Evolutionary conservation across 2,329 filamentous ascomycete genomes (phyloP).

Genomic region (Penicillium verrucosum): DNA sequence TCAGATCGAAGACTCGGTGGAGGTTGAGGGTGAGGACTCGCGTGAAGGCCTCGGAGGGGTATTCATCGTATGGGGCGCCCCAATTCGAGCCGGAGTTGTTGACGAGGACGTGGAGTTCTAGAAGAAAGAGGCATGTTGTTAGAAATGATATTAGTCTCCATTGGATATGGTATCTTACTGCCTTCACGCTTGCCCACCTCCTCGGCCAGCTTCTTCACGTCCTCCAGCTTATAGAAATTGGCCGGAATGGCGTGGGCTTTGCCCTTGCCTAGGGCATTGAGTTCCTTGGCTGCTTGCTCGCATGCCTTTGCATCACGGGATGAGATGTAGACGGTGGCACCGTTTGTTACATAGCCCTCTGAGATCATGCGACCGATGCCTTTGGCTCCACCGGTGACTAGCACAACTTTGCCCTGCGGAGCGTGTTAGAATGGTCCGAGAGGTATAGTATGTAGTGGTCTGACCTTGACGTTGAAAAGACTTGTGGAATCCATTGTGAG

Average conservation of each 20-base stretch:
- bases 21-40: slow-evolving; percentile 56
- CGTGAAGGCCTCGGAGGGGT: slow-evolving; percentile 57
- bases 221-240: slow-evolving; percentile 52
- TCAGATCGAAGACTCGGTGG: slow-evolving; percentile 52
- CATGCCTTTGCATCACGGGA: slow-evolving; percentile 52
- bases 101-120: slow-evolving; percentile 49
- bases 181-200: slow-evolving; percentile 47
- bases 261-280: slow-evolving; percentile 52
- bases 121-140: slow-evolving; percentile 1
- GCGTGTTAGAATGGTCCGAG: slow-evolving; percentile 38
- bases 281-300: slow-evolving; percentile 45
- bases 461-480: slow-evolving; percentile 60
- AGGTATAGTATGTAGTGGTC: slow-evolving; percentile 43
- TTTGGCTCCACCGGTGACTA: slow-evolving; percentile 52
- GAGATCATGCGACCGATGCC: slow-evolving; percentile 56
- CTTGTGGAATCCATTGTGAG: slow-evolving; percentile 52
- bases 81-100: slow-evolving; percentile 56
- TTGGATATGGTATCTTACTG: slow-evolving; percentile 56
- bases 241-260: slow-evolving; percentile 51
- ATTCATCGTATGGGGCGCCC: slow-evolving; percentile 57
- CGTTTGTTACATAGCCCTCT: slow-evolving; percentile 53
- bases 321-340: slow-evolving; percentile 54
- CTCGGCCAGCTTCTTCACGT: slow-evolving; percentile 48
- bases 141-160: not conserved
- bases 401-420: slow-evolving; percentile 44